Base-by-base conservation (phyloP, 192 early-diverging fungal species). In the Radiomyces spectabilis region DNA sequence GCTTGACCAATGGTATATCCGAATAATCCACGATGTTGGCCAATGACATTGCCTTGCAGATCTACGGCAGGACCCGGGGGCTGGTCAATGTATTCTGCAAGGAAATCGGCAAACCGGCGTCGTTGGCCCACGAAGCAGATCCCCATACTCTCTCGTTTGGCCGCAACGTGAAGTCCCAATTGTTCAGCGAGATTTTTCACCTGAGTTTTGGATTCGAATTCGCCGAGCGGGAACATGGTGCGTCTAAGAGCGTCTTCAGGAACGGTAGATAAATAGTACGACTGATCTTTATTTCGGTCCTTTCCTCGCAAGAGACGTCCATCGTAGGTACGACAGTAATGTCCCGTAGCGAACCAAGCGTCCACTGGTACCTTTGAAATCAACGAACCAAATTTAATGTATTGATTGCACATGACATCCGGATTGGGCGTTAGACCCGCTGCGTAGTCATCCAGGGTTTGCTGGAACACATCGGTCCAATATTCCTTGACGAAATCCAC, bases 121-220 rank as follows among this genome's bases (percentile, higher is more conserved):
- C 84, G 76, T 55, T 93, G 84, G 5, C 93, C 93, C 3, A 98
- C 83, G 78, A 98, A 95, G 51, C 95, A 98, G 16, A 98, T 91
- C 0, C 95, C 95, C 91, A 94, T 94, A 59, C 89, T 92, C 62
- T 98, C 95, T 42, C 68, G 72, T 65, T 89, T 87, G 30, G 70
- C 71, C 0, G 83, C 72, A 0, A 84, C 81, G 3, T 58, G 42
- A 12, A 98, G 69, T 1, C 77, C 73, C 3, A 65, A 35, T 12
- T 71, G 55, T 1, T 50, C 16, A 1, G 92, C 95, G 21, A 92
- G 61, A 10, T 55, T 29, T 41, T 93, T 89, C 21, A 96, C 88
- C 29, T 83, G 68, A 1, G 72, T 21, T 64, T 98, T 98, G 13
- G 48, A 51, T 5, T 41, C 50, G 34, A 91, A 60, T 18, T 68